Evolutionary conservation across 2,329 filamentous ascomycete genomes (phyloP), one percentile per base, ranked within the genome.

Genomic region (Cladosporium halotolerans): DNA sequence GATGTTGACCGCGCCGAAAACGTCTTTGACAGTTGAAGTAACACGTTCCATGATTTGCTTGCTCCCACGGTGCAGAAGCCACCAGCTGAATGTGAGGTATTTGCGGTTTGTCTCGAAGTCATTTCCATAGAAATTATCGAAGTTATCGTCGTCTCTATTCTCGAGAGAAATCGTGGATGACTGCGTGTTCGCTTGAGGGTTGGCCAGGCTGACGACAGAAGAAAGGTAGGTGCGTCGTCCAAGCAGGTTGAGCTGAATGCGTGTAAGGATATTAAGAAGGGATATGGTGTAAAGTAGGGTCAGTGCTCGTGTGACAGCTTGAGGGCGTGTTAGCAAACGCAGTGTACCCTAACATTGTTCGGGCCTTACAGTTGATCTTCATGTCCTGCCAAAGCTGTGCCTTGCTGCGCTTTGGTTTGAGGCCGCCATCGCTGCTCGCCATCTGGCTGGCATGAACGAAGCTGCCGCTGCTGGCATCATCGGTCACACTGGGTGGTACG

Each of bases 61-160:
- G 84, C 90, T 97, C 41, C 93, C 93, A 60, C 83, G 83, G 72
- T 99, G 92, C 45, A 99, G 77, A 44, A 99, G 75, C 91, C 92
- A 99, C 93, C 93, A 99, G 72, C 89, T 96, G 69, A 97, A 95
- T 39, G 91, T 95, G 45, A 99, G 78, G 67, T 97, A 99, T 66
- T 88, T 88, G 62, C 91, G 81, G 71, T 99, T 99, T 33, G 90
- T 95, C 70, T 96, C 91, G 62, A 96, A 96, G 70, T 99, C 93
- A 69, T 88, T 92, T 42, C 90, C 90, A 66, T 95, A 90, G 3
- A 84, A 80, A 62, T 91, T 86, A 51, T 92, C 88, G 14, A 81
- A 77, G 64, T 86, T 86, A 67, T 93, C 89, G 67, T 96, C 91
- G 67, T 96, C 92, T 65, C 95, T 85, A 70, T 97, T 93, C 73